Base-by-base conservation (phyloP, 768 basidiomycete genomes). In the Mycena leptocephala region DNA sequence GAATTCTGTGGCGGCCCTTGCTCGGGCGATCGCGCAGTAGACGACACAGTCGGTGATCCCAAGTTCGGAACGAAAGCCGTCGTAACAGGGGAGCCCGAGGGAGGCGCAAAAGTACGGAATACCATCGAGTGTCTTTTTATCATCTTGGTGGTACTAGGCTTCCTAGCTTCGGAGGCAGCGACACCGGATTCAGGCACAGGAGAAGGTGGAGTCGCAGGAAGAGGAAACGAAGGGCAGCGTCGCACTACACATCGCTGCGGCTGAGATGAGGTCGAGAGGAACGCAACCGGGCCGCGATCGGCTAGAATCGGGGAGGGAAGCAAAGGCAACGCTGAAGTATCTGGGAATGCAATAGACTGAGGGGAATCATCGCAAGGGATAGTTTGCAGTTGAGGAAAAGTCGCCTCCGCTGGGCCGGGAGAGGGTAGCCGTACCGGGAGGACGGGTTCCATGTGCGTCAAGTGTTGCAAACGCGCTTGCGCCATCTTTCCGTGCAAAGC, bases 91-190 rank as follows among this genome's bases (percentile, higher is more conserved):
- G 37, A 43, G 46, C 51, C 35, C 13, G 8, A 35, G 41, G 22
- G 43, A 62, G 61, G 39, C 61, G 46, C 5, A 18, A 30, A 35
- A 41, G 58, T 7, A 46, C 3, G 1, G 20, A 68, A 39, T 20
- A 24, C 59, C 67, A 68, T 32, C 14, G 59, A 75, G 30, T 24
- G 46, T 28, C 73, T 55, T 33, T 75, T 69, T 67, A 37, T 68
- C 32, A 24, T 43, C 28, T 53, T 33, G 18, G 14, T 18, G 37
- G 35, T 32, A n/a, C 37, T 32, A 3, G 13, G 32, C 14, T 37
- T 64, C 37, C 22, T 33, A 37, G 39, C 11, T 37, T 18, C 33
- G 5, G 32, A 70, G 58, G 13, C 43, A 61, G 22, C 24, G 32
- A 56, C 33, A n/a, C 28, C 43, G 24, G 51, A 51, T 39, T 67